A percentile compares a stretch with the other conserved stretches of the same genome.
Evolutionary conservation across 2,329 filamentous ascomycete genomes (phyloP).

Genomic region (Penicillium oxalicum): DNA sequence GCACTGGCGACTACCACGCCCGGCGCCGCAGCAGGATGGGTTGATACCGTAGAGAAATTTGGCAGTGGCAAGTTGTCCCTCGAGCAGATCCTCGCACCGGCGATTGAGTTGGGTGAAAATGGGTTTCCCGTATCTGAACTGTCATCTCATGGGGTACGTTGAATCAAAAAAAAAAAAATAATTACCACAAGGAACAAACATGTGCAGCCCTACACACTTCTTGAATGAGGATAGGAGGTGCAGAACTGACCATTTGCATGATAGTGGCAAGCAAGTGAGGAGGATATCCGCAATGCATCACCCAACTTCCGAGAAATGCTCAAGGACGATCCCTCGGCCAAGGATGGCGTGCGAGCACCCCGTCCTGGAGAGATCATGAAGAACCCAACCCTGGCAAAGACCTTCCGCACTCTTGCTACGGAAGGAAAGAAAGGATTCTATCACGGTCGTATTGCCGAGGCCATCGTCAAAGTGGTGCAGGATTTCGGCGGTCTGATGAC

Average conservation of each 20-base stretch:
- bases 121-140: slow-evolving; percentile 87
- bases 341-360: slow-evolving; percentile 68
- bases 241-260: background rate
- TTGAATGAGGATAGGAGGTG: too few species aligned
- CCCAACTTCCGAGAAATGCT: slow-evolving; percentile 85
- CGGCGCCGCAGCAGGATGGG: slow-evolving; percentile 88
- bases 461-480: slow-evolving; percentile 69
- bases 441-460: slow-evolving; percentile 72
- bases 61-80: slow-evolving; percentile 78
- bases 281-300: slow-evolving; percentile 62
- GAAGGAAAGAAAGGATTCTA: slow-evolving; percentile 92
- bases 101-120: slow-evolving; percentile 76
- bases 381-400: slow-evolving; percentile 73
- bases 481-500: slow-evolving; percentile 72
- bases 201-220: too few species aligned
- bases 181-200: too few species aligned
- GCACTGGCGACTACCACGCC: slow-evolving; percentile 81
- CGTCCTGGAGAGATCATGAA: slow-evolving; percentile 79
- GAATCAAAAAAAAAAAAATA: too few species aligned
- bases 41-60: slow-evolving; percentile 79
- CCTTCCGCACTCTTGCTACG: slow-evolving; percentile 70
- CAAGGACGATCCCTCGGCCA: slow-evolving; percentile 64
- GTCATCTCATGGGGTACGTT: slow-evolving; percentile 60
- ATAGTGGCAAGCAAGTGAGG: slow-evolving; percentile 67
- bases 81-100: slow-evolving; percentile 72